phyloP scores from a whole-genome alignment of 257 asterid genomes.

The Nicotiana tomentosiformis region DNA sequence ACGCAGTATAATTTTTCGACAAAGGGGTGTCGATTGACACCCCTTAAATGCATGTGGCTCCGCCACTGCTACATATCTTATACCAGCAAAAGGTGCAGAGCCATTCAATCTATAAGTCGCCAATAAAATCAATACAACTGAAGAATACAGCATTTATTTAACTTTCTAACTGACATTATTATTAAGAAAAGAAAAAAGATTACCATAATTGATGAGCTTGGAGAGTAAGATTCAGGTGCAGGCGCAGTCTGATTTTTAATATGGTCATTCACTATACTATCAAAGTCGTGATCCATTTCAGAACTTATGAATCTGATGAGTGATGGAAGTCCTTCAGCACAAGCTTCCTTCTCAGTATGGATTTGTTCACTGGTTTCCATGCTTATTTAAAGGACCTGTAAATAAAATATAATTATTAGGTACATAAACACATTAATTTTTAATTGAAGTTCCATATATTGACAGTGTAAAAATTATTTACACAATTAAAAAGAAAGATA shows the following conservation, averaged over 20 bases:
- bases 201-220: conserved; percentile 22
- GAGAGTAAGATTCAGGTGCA: conserved; percentile 7
- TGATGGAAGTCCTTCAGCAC: conserved; percentile 33
- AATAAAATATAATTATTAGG: background rate
- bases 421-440: background rate
- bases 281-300: conserved; percentile 52
- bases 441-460: background rate
- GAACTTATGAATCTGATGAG: conserved; percentile 40
- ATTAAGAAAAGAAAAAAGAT: background rate
- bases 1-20: too few species aligned
- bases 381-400: background rate
- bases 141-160: background rate
- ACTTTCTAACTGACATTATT: background rate
- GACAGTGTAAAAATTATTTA: background rate
- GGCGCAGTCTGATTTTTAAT: conserved; percentile 7
- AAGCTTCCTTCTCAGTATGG: conserved; percentile 7
- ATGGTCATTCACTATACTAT: conserved; percentile 14
- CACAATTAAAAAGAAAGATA: background rate
- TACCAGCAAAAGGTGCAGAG: background rate
- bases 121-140: background rate
- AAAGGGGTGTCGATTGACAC: too few species aligned
- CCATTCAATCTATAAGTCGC: background rate
- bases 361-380: conserved; percentile 29
- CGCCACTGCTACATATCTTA: too few species aligned
- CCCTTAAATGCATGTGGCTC: too few species aligned